Base-by-base conservation (phyloP, 805 yeast species). In the Candida insectorum region DNA sequence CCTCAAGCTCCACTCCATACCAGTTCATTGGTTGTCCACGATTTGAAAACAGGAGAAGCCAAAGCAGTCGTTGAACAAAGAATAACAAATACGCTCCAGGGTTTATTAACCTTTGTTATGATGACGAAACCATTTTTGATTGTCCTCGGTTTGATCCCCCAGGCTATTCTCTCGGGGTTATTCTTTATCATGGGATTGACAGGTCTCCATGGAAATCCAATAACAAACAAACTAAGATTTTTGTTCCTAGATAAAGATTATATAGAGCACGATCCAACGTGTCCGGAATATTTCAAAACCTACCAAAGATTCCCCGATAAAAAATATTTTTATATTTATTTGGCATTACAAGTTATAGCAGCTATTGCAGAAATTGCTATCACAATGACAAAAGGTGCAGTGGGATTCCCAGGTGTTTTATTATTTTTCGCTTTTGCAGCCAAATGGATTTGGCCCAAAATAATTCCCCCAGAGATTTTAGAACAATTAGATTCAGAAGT, bases 1-100 rank as follows among this genome's bases (percentile, higher is more conserved):
- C 98, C 98, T 1, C 98, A 91, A 56, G 97, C 98, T 0, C 97
- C 97, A 2, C 54, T 93, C 22, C 98, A 91, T 48, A 88, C 97
- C 0, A 75, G 73, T 26, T 77, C 96, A 0, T 59, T 91, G 19
- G 73, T 86, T 26, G 78, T 84, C 10, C 69, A 70, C 42, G 70
- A 71, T 32, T 53, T 54, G 39, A 34, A 45, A 20, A 41, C 56
- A 4, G 70, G 69, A 1, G 39, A 49, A 31, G 65, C 75, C 1
- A 51, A 64, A 1, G 58, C 74, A 3, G 88, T 89, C 7, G 95
- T 93, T 4, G 98, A 91, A 52, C 98, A 91, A 54, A 60, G 98
- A 27, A 66, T 88, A 32, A 81, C 94, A 2, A 93, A 93, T 51
- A 77, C 87, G 1, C 66, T 72, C 0, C 98, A 91, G 51, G 98